A percentile compares a stretch with the other conserved stretches of the same genome.
phyloP scores from a whole-genome alignment of 2,329 filamentous ascomycete genomes.

The Botrytis byssoidea region DNA sequence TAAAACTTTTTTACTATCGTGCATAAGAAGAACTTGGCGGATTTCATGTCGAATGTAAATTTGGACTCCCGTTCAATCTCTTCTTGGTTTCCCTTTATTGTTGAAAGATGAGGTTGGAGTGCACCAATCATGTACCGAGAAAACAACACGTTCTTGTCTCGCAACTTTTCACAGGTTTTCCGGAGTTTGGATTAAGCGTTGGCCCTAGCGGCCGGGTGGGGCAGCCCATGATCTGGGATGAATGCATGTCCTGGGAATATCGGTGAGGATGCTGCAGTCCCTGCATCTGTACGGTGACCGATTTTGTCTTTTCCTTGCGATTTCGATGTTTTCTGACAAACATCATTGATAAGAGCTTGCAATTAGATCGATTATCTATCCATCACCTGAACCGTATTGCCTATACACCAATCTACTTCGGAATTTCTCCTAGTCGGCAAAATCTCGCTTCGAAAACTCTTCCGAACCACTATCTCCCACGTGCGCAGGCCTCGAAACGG shows the following conservation, averaged over 20 bases:
- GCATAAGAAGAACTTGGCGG: not conserved
- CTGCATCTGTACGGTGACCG: not conserved
- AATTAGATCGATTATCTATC: not conserved
- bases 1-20: not conserved
- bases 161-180: slow-evolving; percentile 3
- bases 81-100: not conserved
- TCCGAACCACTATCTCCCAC: not conserved
- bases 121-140: not conserved
- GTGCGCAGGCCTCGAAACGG: not conserved
- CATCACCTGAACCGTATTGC: not conserved
- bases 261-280: not conserved
- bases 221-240: not conserved
- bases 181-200: slow-evolving; percentile 3
- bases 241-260: slow-evolving; percentile 2
- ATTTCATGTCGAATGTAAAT: not conserved
- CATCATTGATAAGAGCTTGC: not conserved
- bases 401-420: not conserved
- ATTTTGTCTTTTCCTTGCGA: not conserved
- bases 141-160: slow-evolving; percentile 11
- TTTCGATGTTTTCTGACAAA: not conserved
- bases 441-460: not conserved
- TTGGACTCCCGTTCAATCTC: not conserved
- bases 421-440: no score
- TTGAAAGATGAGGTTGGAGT: slow-evolving; percentile 2
- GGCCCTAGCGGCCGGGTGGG: slow-evolving; percentile 10